phyloP scores from a whole-genome alignment of 306 rosid genomes.

The Hippophae rhamnoides region DNA sequence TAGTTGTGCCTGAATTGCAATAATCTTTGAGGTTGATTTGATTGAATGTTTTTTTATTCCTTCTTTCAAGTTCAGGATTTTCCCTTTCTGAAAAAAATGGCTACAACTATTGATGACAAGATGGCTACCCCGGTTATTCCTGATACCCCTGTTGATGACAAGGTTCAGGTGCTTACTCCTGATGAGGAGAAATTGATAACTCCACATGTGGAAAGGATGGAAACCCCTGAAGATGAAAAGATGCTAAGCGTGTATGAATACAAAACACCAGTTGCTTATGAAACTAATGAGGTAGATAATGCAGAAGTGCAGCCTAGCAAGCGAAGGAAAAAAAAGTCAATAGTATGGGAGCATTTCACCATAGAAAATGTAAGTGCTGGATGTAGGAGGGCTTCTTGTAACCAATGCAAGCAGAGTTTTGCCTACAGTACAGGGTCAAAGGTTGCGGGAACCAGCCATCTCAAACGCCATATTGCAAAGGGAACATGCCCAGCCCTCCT shows the following conservation, averaged over 20 bases:
- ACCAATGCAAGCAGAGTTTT: slow-evolving; percentile 89
- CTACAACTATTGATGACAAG: slow-evolving; percentile 12
- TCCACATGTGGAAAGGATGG: slow-evolving; percentile 22
- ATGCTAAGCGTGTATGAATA: slow-evolving; percentile 15
- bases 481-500: slow-evolving; percentile 79
- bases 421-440: slow-evolving; percentile 93
- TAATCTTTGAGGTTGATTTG: too few relatives aligned
- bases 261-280: slow-evolving; percentile 17
- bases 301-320: slow-evolving; percentile 69
- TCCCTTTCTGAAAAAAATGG: neutral
- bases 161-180: slow-evolving; percentile 19
- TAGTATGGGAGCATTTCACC: slow-evolving; percentile 95
- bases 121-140: slow-evolving; percentile 2
- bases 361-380: slow-evolving; percentile 74
- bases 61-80: too few relatives aligned
- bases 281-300: slow-evolving; percentile 32
- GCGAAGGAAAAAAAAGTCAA: slow-evolving; percentile 82
- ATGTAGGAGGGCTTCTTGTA: slow-evolving; percentile 89
- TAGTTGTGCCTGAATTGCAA: too few relatives aligned
- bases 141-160: slow-evolving; percentile 17
- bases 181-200: slow-evolving; percentile 37
- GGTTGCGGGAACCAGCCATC: slow-evolving; percentile 97
- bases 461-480: slow-evolving; percentile 89
- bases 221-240: slow-evolving; percentile 16
- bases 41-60: too few relatives aligned